These are phyloP conservation scores for Chlamydomonas schloesseri DNA, from an alignment of 139 green algal genomes.

Conservation along the genomic window DNA sequence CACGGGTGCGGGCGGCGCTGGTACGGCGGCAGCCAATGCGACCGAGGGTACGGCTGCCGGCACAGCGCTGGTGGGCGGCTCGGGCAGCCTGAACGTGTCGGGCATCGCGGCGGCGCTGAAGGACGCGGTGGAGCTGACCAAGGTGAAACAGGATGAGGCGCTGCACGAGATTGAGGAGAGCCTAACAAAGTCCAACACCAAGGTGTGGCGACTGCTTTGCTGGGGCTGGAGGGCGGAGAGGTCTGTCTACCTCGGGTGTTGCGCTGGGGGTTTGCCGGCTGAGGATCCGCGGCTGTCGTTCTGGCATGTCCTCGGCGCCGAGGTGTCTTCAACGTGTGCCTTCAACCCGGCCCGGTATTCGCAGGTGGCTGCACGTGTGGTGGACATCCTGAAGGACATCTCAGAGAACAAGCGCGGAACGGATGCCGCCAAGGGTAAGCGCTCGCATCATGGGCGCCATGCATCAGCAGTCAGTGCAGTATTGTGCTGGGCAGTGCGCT, in stretches of 20 bases:
- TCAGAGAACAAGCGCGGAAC: neutral
- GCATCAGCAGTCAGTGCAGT: too few species aligned
- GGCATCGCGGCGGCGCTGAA: conserved; percentile 34
- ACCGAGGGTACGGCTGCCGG: neutral
- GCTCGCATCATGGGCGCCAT: too few species aligned
- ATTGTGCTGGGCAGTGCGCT: too few species aligned
- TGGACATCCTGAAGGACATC: conserved; percentile 45
- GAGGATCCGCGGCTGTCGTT: too few species aligned
- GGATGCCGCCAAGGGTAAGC: neutral
- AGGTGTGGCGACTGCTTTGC: neutral
- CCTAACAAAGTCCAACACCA: conserved; percentile 12
- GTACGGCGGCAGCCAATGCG: neutral
- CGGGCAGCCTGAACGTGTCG: conserved; percentile 4
- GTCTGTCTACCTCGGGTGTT: too few species aligned
- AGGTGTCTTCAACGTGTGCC: too few species aligned
- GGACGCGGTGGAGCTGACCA: conserved; percentile 24
- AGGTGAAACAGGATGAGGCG: conserved; percentile 22
- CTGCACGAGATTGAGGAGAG: conserved; percentile 38
- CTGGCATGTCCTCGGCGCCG: too few species aligned
- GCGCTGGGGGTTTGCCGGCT: too few species aligned
- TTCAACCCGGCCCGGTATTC: too few species aligned
- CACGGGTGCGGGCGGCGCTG: too few species aligned
- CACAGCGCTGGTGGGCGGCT: neutral
- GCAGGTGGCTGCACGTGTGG: conserved; percentile 38
- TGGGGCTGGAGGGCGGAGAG: too few species aligned